Conservation (phyloP, 2,329 filamentous ascomycete genomes). For the Arthroderma sp. region DNA sequence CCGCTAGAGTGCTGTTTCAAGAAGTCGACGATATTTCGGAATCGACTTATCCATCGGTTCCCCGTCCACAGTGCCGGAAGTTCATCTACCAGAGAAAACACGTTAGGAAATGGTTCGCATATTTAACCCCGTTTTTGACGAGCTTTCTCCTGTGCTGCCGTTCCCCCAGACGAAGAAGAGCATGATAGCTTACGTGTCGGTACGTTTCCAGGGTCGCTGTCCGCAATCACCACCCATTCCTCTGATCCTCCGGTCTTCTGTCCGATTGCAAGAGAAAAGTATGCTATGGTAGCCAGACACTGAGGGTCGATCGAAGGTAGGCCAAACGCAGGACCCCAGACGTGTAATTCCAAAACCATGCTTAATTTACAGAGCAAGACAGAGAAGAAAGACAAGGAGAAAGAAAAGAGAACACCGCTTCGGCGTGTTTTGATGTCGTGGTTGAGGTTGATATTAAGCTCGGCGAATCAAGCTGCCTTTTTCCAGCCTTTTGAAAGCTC, state of each 20-base stretch:
- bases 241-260: slow-evolving; percentile 1
- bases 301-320: slow-evolving; percentile 84
- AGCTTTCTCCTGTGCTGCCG: background rate
- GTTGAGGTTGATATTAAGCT: background rate
- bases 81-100: slow-evolving; percentile 34
- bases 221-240: slow-evolving; percentile 60
- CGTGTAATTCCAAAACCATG: slow-evolving; percentile 62
- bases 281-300: slow-evolving; percentile 72
- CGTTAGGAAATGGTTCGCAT: background rate
- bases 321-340: slow-evolving; percentile 82
- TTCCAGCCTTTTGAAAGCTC: background rate
- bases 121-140: slow-evolving; percentile 7
- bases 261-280: slow-evolving; percentile 54
- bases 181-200: slow-evolving; percentile 50
- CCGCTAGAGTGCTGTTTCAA: slow-evolving; percentile 37
- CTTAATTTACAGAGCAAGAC: slow-evolving; percentile 8
- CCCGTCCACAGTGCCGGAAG: slow-evolving; percentile 48
- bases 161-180: background rate
- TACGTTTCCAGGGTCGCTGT: slow-evolving; percentile 59
- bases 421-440: background rate
- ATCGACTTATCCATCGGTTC: slow-evolving; percentile 41
- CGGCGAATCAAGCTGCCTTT: background rate
- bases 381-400: background rate
- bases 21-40: slow-evolving; percentile 43
- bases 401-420: background rate